Evolutionary conservation across 2,329 filamentous ascomycete species (phyloP), one percentile per base, ranked within the genome.

Genomic region (Cadophora gregata): DNA sequence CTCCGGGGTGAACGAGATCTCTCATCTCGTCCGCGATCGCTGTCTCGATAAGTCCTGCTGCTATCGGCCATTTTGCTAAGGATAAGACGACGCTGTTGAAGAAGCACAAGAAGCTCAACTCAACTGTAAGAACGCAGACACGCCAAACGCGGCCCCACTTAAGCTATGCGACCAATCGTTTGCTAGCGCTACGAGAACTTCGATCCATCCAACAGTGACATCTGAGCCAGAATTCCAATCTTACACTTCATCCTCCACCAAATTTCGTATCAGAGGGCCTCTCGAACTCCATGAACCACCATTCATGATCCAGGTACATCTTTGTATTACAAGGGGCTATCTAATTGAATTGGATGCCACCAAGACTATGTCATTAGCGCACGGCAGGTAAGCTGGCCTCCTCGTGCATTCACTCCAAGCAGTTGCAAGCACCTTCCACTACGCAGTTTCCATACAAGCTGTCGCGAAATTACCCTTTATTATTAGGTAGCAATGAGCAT

Each of bases 1-100:
- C 62, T 61, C 31, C 58, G 66, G n/a, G 69, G 67, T 21, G 69
- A 71, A 19, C 67, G 63, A 9, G 69, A 71, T 21, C 69, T 62
- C n/a, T 59, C 65, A 31, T 60, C 36, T 36, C 64, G 61, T 47
- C 31, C 27, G 38, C 53, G 64, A 53, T 63, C 64, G 21, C 53
- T 58, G 21, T 63, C 36, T 36, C 59, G 58, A 36, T 65, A 25
- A 29, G 29, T 16, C 55, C 62, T 64, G 27, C 42, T 59, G 4
- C 21, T 47, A 38, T 65, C 66, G 50, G 62, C 50, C 66, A 67
- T 67, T 19, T 36, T 55, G 27, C 10, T 45, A 14, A 29, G 10
- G n/a, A 16, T 48, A 38, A 21, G 9, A 4, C 10, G 21, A 36
- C 10, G 29, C n/a, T 58, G 31, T 38, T n/a, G 16, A 5, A 38